Conservation (phyloP, 108 stramenopile genomes). For the Licmophora abbreviata region DNA sequence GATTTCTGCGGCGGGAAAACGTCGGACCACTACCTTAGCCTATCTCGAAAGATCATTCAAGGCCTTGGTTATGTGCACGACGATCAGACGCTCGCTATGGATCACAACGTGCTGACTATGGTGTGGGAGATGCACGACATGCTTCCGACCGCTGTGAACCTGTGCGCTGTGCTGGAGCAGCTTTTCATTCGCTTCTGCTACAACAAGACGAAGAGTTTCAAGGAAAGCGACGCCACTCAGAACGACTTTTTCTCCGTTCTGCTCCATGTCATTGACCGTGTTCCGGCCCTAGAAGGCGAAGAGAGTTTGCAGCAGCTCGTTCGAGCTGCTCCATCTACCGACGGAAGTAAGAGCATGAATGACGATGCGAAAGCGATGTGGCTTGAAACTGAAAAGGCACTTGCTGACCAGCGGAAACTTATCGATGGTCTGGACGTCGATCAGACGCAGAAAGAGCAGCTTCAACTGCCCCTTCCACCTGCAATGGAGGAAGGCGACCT, state of each 20-base stretch:
- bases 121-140: constrained; percentile 82
- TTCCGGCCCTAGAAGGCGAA: constrained; percentile 64
- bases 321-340: constrained; percentile 36
- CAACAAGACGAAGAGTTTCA: constrained; percentile 82
- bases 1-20: constrained; percentile 70
- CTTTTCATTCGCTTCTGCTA: constrained; percentile 76
- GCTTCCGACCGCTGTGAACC: constrained; percentile 69
- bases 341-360: constrained; percentile 55
- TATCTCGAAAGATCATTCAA: constrained; percentile 57
- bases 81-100: constrained; percentile 71
- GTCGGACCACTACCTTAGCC: constrained; percentile 53
- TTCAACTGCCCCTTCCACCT: constrained; percentile 56
- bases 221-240: constrained; percentile 78
- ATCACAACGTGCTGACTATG: constrained; percentile 79
- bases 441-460: constrained; percentile 65
- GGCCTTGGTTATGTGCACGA: constrained; percentile 74
- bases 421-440: constrained; percentile 66
- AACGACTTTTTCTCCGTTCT: constrained; percentile 81
- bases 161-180: constrained; percentile 67
- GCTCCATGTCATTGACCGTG: constrained; percentile 80
- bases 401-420: constrained; percentile 40
- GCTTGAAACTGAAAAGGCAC: constrained; percentile 65
- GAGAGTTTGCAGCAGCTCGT: constrained; percentile 76
- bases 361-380: constrained; percentile 66
- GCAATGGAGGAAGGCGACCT: constrained; percentile 28